Evolutionary conservation across 306 rosid genomes (phyloP).

Genomic region (Purshia tridentata): DNA sequence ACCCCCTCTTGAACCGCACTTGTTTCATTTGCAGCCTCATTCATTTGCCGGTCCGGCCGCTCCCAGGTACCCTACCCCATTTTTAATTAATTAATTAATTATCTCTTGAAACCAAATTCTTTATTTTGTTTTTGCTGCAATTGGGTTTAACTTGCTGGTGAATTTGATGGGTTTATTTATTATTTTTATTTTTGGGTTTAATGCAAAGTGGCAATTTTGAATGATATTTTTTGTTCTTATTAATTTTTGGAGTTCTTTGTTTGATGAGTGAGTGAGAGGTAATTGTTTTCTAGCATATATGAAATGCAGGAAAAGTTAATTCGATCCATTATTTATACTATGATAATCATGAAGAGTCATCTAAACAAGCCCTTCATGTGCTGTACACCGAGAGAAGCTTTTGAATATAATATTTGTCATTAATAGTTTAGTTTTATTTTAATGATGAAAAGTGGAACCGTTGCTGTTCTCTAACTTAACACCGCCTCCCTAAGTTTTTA

Average conservation of each 20-base stretch:
- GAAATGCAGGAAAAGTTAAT: background rate
- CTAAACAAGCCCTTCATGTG: background rate
- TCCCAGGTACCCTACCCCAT: slow-evolving; percentile 28
- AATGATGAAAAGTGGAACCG: background rate
- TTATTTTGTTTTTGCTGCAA: background rate
- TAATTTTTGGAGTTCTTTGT: background rate
- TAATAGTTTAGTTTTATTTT: background rate
- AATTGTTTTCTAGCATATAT: background rate
- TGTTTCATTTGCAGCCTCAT: slow-evolving; percentile 50
- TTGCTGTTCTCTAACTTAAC: background rate
- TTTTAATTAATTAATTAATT: background rate
- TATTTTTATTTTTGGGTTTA: background rate
- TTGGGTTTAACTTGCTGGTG: slow-evolving; percentile 10
- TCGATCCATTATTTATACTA: background rate
- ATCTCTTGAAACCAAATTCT: background rate
- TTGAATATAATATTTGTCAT: background rate
- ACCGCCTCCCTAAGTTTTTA: background rate
- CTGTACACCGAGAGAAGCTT: background rate
- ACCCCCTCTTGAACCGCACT: slow-evolving; percentile 37
- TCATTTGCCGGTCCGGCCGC: slow-evolving; percentile 31
- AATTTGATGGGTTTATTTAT: background rate
- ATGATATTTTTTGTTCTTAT: background rate
- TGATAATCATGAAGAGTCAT: background rate
- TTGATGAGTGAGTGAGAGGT: background rate
- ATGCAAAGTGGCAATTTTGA: background rate